Base-by-base conservation (phyloP, 2,329 filamentous ascomycete species). In the Botryosphaeria dothidea region DNA sequence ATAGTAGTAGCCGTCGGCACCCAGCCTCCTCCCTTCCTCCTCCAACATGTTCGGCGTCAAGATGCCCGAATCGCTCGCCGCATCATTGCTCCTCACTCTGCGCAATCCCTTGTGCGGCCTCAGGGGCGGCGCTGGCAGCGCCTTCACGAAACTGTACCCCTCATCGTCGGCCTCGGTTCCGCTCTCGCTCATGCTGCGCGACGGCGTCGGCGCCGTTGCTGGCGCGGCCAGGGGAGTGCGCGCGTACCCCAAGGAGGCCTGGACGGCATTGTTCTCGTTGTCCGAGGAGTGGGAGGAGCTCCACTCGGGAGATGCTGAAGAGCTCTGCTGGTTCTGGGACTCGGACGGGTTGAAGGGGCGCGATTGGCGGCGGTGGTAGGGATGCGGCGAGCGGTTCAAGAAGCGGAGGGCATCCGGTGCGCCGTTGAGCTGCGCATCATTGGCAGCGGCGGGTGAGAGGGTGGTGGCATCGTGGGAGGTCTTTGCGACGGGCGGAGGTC, bases 151-250 rank as follows among this genome's bases (percentile, higher is more conserved):
- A 4, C 80, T 76, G 48, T 83, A 83, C 68, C 93, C 91, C 77
- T 98, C 94, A 79, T 98, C 94, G 72, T 97, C 94, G 43, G 94
- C 94, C 75, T 98, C 94, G 19, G 93, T 96, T 25, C 94, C 94
- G 75, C 93, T 97, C 70, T 97, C 93, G 76, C 92, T 97, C 11
- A 63, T 52, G 48, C 61, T 63, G 31, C 46, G 46, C 46, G 61
- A 63, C 5, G 61, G 21, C n/a, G 61, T 19, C 34, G 43, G 46
- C 17, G 38, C 38, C 17, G 38, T n/a, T 11, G 38, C 38, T 41
- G 38, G 8, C 17, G 38, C 38, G 9, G 38, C 38, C 17, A 27
- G 17, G 56, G 15, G 45, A 17, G 31, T 23, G 34, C 56, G 13
- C 6, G 43, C 13, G 43, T 15, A 31, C 21, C 23, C 13, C 17